phyloP scores from a whole-genome alignment of 176 grass and related monocot genomes.

The Eleusine indica region DNA sequence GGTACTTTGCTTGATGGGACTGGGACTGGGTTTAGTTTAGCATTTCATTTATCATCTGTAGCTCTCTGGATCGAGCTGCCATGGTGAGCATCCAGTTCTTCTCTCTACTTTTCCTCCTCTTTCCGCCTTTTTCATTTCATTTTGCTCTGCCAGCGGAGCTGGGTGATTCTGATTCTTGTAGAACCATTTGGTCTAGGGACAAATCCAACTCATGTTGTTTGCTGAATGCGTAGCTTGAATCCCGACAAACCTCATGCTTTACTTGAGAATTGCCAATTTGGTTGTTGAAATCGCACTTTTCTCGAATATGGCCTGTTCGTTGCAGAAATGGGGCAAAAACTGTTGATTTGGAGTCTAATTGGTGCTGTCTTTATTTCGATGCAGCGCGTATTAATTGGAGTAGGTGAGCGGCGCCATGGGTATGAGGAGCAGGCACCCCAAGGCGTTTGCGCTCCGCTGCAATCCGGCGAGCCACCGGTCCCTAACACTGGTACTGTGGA shows the following conservation, averaged over 20 bases:
- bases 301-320: conserved; percentile 18
- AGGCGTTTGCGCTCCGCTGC: conserved; percentile 61
- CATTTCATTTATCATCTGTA: conserved; percentile 21
- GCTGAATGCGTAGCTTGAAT: background rate
- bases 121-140: background rate
- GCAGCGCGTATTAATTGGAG: conserved; percentile 52
- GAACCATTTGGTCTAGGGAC: background rate
- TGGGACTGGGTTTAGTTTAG: conserved; percentile 41
- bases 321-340: background rate
- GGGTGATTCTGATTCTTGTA: background rate
- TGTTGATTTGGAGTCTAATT: conserved; percentile 11
- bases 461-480: conserved; percentile 48
- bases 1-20: conserved; percentile 32
- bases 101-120: background rate
- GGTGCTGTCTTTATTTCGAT: conserved; percentile 21
- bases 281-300: conserved; percentile 1
- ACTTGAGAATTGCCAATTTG: background rate
- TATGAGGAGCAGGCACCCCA: conserved; percentile 66
- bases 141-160: background rate
- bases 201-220: conserved; percentile 16
- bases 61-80: conserved; percentile 41
- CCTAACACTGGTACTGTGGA: conserved; percentile 52
- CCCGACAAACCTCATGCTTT: background rate
- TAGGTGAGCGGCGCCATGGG: conserved; percentile 58
- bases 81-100: conserved; percentile 27